Conservation (phyloP, 352 stramenopile species). For the Globisporangium iwayamae region DNA sequence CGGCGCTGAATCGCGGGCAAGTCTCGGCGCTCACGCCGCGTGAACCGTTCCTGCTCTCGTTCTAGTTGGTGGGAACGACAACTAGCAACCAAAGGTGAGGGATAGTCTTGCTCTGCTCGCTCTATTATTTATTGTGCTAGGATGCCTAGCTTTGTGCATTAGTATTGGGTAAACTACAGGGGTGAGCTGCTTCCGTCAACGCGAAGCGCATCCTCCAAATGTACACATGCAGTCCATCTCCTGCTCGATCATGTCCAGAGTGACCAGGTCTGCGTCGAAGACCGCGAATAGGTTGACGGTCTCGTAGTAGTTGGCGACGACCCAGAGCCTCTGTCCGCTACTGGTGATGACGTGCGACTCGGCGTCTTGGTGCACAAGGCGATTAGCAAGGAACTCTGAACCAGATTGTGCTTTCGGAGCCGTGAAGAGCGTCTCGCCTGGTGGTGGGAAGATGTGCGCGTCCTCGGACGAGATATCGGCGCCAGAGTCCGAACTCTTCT, state of each 20-base stretch:
- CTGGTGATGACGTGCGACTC: slow-evolving; percentile 22
- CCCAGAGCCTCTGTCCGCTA: slow-evolving; percentile 25
- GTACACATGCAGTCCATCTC: slow-evolving; percentile 33
- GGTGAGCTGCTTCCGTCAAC: background rate
- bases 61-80: background rate
- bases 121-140: slow-evolving; percentile 4
- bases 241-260: slow-evolving; percentile 31
- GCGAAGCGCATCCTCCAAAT: slow-evolving; percentile 24
- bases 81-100: background rate
- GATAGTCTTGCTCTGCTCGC: background rate
- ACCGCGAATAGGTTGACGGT: slow-evolving; percentile 38
- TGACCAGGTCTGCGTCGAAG: slow-evolving; percentile 25
- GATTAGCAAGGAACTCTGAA: slow-evolving; percentile 5
- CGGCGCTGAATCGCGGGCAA: slow-evolving; percentile 40
- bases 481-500: slow-evolving; percentile 22
- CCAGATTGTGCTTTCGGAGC: background rate
- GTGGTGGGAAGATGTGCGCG: slow-evolving; percentile 39
- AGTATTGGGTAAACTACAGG: background rate
- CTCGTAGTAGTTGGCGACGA: slow-evolving; percentile 48
- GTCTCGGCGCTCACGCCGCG: slow-evolving; percentile 28
- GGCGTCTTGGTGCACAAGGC: slow-evolving; percentile 34
- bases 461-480: slow-evolving; percentile 42
- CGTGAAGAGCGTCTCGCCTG: slow-evolving; percentile 8
- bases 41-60: slow-evolving; percentile 11
- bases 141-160: background rate